Conservation (phyloP, 208 protist species). For the Vickermania ingenoplastis region DNA sequence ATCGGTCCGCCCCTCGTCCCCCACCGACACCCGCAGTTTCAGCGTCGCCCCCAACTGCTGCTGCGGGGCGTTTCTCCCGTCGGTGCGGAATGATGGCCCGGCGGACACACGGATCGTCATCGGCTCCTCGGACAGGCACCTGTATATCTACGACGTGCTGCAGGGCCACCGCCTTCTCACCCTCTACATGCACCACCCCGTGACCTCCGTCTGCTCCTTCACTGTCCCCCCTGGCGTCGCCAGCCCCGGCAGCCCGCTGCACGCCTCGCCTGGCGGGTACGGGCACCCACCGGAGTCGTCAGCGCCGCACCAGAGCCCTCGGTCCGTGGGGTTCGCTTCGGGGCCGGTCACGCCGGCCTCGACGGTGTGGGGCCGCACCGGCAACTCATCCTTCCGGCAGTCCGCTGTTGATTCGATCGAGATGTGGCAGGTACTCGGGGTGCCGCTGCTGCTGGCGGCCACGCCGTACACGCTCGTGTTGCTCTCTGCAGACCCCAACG, state of each 20-base stretch:
- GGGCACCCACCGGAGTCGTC: neutral
- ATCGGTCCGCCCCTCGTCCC: neutral
- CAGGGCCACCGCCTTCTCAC: constrained; percentile 47
- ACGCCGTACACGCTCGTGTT: constrained; percentile 11
- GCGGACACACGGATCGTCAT: constrained; percentile 44
- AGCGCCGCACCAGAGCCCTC: neutral
- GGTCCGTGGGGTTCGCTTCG: neutral
- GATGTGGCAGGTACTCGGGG: neutral
- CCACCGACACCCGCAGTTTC: constrained; percentile 22
- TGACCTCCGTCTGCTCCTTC: constrained; percentile 66
- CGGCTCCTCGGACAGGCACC: constrained; percentile 60
- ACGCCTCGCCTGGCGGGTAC: neutral
- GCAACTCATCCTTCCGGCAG: no score
- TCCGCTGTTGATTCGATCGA: no score
- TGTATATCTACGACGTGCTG: constrained; percentile 70
- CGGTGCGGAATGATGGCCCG: constrained; percentile 19
- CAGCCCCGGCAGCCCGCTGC: neutral
- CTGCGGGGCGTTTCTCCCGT: constrained; percentile 27
- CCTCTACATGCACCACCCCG: constrained; percentile 62
- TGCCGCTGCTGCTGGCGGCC: constrained; percentile 13
- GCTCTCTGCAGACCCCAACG: constrained; percentile 7
- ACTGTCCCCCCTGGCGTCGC: constrained; percentile 18
- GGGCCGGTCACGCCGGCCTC: no score
- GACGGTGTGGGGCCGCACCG: no score
- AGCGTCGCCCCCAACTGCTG: constrained; percentile 71